phyloP scores from a whole-genome alignment of 257 asterid genomes.

The Solanum pennellii region DNA sequence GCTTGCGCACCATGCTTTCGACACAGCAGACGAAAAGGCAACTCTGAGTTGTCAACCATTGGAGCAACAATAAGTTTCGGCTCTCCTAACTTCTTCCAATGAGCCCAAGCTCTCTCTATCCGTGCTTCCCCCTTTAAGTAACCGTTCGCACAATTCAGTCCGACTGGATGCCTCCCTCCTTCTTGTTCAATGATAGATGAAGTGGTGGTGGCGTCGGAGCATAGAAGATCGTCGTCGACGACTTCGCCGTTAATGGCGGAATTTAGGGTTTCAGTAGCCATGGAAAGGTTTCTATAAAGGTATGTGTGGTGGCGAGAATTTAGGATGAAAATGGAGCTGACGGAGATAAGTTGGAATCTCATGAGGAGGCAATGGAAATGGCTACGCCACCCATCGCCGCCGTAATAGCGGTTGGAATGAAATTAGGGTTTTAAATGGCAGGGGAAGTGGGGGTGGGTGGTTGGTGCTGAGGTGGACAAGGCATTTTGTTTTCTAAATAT shows the following conservation, averaged over 20 bases:
- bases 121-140: constrained; percentile 54
- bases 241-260: constrained; percentile 10
- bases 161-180: constrained; percentile 1
- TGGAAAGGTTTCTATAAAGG: constrained; percentile 9
- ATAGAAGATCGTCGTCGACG: constrained; percentile 25
- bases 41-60: constrained; percentile 98
- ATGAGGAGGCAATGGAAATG: constrained; percentile 10
- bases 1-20: constrained; percentile 91
- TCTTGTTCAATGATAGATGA: not conserved
- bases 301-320: not conserved
- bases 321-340: not conserved
- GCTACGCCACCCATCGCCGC: constrained; percentile 21
- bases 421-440: not conserved
- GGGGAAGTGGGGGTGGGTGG: not conserved
- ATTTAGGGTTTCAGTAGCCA: constrained; percentile 36
- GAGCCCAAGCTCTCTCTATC: constrained; percentile 86
- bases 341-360: constrained; percentile 24
- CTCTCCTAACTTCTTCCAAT: constrained; percentile 71
- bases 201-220: constrained; percentile 18
- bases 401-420: not conserved
- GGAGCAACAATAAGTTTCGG: constrained; percentile 86
- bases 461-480: not conserved
- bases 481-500: too few relatives aligned
- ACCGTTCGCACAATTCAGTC: constrained; percentile 33
- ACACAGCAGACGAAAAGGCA: constrained; percentile 90